These are phyloP conservation scores for Erigeron philadelphicus DNA, from an alignment of 140 eudicot species.

Conservation along the genomic window DNA sequence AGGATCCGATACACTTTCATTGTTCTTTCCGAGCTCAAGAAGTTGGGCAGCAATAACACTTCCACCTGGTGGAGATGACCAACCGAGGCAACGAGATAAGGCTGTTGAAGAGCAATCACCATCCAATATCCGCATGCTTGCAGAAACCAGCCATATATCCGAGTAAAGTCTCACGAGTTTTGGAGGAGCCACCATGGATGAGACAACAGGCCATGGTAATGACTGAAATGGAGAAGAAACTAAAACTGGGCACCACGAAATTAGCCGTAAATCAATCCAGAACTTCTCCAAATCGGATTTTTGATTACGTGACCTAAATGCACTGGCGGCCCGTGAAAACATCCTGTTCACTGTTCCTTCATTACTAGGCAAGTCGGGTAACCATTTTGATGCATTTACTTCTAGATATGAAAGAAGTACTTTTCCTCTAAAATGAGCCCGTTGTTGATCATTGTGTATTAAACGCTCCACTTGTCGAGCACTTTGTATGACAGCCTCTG, in stretches of 20 bases:
- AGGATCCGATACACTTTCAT: constrained; percentile 73
- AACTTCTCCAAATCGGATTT: constrained; percentile 82
- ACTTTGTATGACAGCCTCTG: constrained; percentile 71
- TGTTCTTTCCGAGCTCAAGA: constrained; percentile 96
- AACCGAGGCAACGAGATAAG: constrained; percentile 74
- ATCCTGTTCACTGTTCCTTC: constrained; percentile 63
- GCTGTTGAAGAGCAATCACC: constrained; percentile 88
- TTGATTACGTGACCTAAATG: constrained; percentile 58
- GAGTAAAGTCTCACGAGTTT: constrained; percentile 71
- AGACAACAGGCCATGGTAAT: constrained; percentile 89
- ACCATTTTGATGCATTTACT: constrained; percentile 86
- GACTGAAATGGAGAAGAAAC: constrained; percentile 69
- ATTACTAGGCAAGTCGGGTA: constrained; percentile 44
- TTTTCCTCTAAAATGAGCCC: constrained; percentile 72
- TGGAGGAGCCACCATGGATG: constrained; percentile 92
- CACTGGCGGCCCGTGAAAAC: constrained; percentile 79
- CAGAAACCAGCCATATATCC: constrained; percentile 96
- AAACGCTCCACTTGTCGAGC: constrained; percentile 75
- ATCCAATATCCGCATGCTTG: constrained; percentile 95
- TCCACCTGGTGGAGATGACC: constrained; percentile 94
- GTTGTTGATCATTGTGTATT: constrained; percentile 54
- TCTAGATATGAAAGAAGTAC: constrained; percentile 86
- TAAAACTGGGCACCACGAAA: constrained; percentile 95
- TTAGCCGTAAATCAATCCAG: constrained; percentile 81
- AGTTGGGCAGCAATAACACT: constrained; percentile 96